Evolutionary conservation across 108 stramenopile species (phyloP), one percentile per base, ranked within the genome.

Genomic region (Bacterosira constricta): DNA sequence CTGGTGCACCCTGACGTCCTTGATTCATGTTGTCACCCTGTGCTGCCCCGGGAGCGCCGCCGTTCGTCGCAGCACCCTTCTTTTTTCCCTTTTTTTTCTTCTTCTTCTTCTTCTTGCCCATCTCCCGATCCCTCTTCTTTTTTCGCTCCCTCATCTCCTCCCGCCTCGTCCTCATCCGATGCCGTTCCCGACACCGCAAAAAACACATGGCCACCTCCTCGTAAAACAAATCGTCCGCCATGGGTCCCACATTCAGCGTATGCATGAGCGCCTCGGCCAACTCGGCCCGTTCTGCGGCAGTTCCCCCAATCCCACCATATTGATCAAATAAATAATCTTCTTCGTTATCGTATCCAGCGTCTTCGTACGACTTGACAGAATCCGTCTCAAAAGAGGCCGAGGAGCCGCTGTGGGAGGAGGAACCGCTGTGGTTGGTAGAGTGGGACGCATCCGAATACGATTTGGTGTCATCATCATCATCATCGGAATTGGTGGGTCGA

Each of bases 131-230:
- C 38, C 15, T 54, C 46, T 69, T 69, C 74, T 52, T 72, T 31
- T 45, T 63, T 39, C 58, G 41, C 42, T 54, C 27, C 21, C 69
- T 45, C 20, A 34, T 37, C 36, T 69, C 69, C 56, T 77, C 76
- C 69, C 76, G 59, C 62, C 63, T 41, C 61, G 44, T 62, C 37
- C 63, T 64, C 69, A 77, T 77, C 44, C 66, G 47, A 42, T 69
- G 66, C 45, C 76, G 31, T 39, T 77, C 76, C 46, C 76, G 42
- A 34, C 76, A 77, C 36, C 76, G 44, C 45, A 77, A 65, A 58
- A 77, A 77, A 38, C 76, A 77, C 76, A 77, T 77, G 29, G 76
- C 76, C 68, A 77, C 69, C 52, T 77, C 76, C 53, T 77, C 76
- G 23, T 77, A 77, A 47, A 77, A 77, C 21, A 77, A 46, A 59